phyloP scores from a whole-genome alignment of 2,329 filamentous ascomycete species.

The Penicillium palitans region DNA sequence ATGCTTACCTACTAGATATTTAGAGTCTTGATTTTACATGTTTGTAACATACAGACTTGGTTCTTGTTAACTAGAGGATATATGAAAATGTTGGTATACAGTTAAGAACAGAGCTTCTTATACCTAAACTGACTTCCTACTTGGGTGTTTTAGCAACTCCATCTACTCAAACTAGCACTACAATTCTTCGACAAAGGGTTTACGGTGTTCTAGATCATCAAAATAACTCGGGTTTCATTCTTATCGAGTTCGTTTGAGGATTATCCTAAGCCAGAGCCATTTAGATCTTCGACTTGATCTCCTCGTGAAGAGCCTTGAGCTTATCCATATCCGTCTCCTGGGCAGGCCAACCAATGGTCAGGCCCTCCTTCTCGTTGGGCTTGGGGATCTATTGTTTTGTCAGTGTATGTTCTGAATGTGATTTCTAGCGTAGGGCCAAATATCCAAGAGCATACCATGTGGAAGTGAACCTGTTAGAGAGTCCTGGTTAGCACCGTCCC shows the following conservation, averaged over 20 bases:
- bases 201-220: background rate
- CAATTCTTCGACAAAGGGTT: background rate
- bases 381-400: conserved; percentile 73
- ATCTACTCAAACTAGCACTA: background rate
- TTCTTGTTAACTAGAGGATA: conserved; percentile 12
- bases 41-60: conserved; percentile 16
- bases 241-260: background rate
- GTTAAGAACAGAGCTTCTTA: background rate
- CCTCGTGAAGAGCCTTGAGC: conserved; percentile 75
- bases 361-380: conserved; percentile 77
- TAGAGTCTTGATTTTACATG: conserved; percentile 1
- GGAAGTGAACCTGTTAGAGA: conserved; percentile 74
- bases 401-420: background rate
- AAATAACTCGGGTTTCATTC: background rate
- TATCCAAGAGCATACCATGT: conserved; percentile 64
- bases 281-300: conserved; percentile 88
- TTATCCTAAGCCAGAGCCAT: background rate
- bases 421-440: background rate
- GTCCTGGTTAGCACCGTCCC: background rate
- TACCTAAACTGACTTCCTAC: background rate
- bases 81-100: background rate
- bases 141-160: too few species aligned
- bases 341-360: conserved; percentile 77
- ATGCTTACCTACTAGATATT: background rate
- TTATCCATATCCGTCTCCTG: conserved; percentile 76